phyloP scores from a whole-genome alignment of 257 asterid genomes.

The Ilex asprella region DNA sequence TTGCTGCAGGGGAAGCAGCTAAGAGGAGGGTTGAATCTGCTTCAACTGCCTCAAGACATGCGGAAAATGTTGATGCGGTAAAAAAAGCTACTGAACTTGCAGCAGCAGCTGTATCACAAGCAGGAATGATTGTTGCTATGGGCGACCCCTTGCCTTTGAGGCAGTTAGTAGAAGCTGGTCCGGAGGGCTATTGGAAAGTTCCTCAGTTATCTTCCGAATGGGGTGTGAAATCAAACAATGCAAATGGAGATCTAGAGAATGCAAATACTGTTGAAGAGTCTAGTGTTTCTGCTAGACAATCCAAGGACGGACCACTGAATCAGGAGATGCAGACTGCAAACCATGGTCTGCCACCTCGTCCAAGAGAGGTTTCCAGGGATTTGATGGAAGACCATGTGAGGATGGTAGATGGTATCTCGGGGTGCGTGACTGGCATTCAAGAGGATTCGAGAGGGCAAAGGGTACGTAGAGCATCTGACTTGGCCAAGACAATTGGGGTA shows the following conservation, averaged over 20 bases:
- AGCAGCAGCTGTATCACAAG: conserved; percentile 92
- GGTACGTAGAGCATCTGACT: conserved; percentile 30
- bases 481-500: conserved; percentile 21
- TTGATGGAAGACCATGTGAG: conserved; percentile 23
- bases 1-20: conserved; percentile 93
- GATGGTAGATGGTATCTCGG: conserved; percentile 23
- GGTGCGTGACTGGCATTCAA: conserved; percentile 30
- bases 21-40: conserved; percentile 89
- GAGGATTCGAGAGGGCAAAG: conserved; percentile 31
- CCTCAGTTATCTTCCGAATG: conserved; percentile 24
- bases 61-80: conserved; percentile 86
- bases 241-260: conserved; percentile 21
- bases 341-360: conserved; percentile 24
- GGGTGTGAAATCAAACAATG: conserved; percentile 31
- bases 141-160: conserved; percentile 69
- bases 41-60: conserved; percentile 91
- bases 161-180: conserved; percentile 67
- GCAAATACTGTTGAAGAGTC: conserved; percentile 24
- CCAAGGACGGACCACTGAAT: conserved; percentile 23
- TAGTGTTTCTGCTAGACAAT: conserved; percentile 23
- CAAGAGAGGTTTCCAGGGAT: conserved; percentile 27
- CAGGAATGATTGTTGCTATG: conserved; percentile 82
- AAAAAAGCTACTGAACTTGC: conserved; percentile 94
- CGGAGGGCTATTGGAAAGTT: conserved; percentile 60
- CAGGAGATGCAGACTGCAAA: conserved; percentile 24